Base-by-base conservation (phyloP, 345 rosid species). In the Gossypium anomalum region DNA sequence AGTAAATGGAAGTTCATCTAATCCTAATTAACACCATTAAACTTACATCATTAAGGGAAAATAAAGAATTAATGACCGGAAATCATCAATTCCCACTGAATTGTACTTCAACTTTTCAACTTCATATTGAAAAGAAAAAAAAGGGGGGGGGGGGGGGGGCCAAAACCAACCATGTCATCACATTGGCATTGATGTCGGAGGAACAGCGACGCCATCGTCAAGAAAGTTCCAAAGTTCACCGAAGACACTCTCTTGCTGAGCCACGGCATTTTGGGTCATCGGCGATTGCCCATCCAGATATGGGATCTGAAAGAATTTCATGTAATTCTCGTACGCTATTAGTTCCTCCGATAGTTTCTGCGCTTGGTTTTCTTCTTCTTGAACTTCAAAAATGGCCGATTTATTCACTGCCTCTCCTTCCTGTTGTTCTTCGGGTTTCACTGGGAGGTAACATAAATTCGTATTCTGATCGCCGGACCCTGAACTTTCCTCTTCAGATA, bases 241-340 rank as follows among this genome's bases (percentile, higher is more conserved):
- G 3, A 90, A 83, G 14, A 85, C 82, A 58, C 84, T 89, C 67
- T 86, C 96, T 72, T 79, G 85, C 11, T 58, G 70, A 20, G 63
- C 81, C 2, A 75, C 53, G 60, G 45, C 49, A 67, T 75, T 81
- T 4, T 80, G 82, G 12, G 84, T 73, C 7, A 34, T 34, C 14
- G 75, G 56, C 4, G 96, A 83, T 58, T 89, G 84, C n/a, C 93
- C 88, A 13, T 91, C 94, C 4, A 89, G 83, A 81, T 86, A 86
- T 6, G 97, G 94, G 47, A 89, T 80, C 82, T 91, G 88, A 79
- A 87, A 91, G 56, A 91, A 84, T 80, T 82, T 89, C 94, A 93
- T 93, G 84, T 75, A 84, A 67, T 85, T 81, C 80, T 93, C 97
- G 44, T 82, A 91, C 3, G 89, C 93, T 84, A 86, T 84, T 19